A percentile compares a stretch with the other conserved stretches of the same genome.
Evolutionary conservation across 1,139 yeast species (phyloP).

Genomic region (Protomyces lactucae-debilis): DNA sequence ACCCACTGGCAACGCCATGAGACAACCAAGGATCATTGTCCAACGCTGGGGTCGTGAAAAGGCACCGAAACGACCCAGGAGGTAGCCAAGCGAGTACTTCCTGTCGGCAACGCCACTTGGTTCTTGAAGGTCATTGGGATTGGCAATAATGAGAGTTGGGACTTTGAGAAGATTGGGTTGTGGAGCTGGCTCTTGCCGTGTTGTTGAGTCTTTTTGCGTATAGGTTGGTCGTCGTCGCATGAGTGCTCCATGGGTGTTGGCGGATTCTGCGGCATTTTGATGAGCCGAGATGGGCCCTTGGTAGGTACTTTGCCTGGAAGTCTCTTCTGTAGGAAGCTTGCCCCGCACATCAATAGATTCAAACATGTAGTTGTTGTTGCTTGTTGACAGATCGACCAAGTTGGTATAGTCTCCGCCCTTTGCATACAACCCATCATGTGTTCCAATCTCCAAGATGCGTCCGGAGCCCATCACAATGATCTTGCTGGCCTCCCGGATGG

Average conservation of each 20-base stretch:
- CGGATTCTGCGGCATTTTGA: background rate
- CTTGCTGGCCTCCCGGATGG: constrained; percentile 52
- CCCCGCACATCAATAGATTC: background rate
- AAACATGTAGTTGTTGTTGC: constrained; percentile 1
- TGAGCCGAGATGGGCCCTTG: background rate
- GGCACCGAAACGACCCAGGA: background rate
- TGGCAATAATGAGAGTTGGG: constrained; percentile 17
- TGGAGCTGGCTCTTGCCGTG: background rate
- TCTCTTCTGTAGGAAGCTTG: background rate
- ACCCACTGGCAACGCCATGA: constrained; percentile 10
- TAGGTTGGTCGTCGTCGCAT: background rate
- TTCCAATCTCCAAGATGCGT: constrained; percentile 45
- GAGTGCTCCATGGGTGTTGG: background rate
- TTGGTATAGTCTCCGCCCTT: constrained; percentile 39
- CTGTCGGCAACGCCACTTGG: constrained; percentile 4
- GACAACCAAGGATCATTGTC: constrained; percentile 5
- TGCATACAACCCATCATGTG: constrained; percentile 41
- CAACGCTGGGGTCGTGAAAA: constrained; percentile 10
- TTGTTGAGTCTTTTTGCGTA: background rate
- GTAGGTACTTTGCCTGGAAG: background rate
- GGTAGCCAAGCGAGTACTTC: constrained; percentile 4
- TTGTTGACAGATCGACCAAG: constrained; percentile 39
- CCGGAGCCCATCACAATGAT: constrained; percentile 46
- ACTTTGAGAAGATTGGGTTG: background rate
- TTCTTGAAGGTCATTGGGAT: constrained; percentile 10